These are phyloP conservation scores for Colletotrichum simmondsii DNA, from an alignment of 2,329 filamentous ascomycete genomes.

Conservation along the genomic window DNA sequence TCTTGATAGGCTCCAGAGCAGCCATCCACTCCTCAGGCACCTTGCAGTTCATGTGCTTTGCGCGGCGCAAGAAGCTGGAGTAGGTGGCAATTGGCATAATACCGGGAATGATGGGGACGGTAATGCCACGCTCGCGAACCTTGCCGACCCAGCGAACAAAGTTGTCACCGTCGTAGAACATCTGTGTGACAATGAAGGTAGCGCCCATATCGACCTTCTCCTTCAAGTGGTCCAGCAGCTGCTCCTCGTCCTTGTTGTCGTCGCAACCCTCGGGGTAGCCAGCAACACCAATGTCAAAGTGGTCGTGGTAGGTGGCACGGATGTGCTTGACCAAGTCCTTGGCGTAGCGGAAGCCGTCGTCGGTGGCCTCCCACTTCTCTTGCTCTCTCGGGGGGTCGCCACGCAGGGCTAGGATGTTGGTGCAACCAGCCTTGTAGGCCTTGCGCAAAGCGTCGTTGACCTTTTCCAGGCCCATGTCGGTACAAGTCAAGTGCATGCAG, in stretches of 20 bases:
- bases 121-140: conserved; percentile 86
- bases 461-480: conserved; percentile 94
- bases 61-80: conserved; percentile 88
- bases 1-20: conserved; percentile 91
- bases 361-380: conserved; percentile 90
- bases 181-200: conserved; percentile 96
- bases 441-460: conserved; percentile 88
- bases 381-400: conserved; percentile 94
- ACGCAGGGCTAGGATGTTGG: conserved; percentile 93
- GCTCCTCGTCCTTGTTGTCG: conserved; percentile 88
- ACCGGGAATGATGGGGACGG: conserved; percentile 83
- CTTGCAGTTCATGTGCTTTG: conserved; percentile 89
- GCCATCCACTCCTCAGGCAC: conserved; percentile 85
- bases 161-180: conserved; percentile 99
- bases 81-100: conserved; percentile 95
- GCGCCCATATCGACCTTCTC: conserved; percentile 96
- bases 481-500: conserved; percentile 99
- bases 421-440: conserved; percentile 95
- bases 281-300: conserved; percentile 98
- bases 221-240: conserved; percentile 87
- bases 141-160: conserved; percentile 92
- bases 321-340: conserved; percentile 91
- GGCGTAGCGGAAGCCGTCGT: conserved; percentile 90
- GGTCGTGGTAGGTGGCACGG: conserved; percentile 71
- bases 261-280: conserved; percentile 97